Evolutionary conservation across 2,329 filamentous ascomycete species (phyloP).

Genomic region (Graphilbum fragrans): DNA sequence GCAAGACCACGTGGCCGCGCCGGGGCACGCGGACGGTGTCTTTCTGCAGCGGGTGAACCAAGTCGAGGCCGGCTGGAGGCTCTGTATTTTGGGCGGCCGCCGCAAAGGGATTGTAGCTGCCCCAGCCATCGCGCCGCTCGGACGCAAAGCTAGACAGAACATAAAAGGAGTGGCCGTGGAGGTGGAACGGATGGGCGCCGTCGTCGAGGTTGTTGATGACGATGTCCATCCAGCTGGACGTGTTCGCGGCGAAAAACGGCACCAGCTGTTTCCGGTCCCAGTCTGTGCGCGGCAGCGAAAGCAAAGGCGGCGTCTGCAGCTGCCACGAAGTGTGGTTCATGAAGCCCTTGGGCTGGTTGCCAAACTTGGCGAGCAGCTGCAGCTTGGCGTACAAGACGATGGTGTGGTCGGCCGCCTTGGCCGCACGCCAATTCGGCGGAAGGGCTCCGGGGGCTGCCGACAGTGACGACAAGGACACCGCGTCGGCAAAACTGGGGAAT

Average conservation of each 20-base stretch:
- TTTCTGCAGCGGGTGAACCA: conserved; percentile 8
- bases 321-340: conserved; percentile 11
- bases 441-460: no score
- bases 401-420: background rate
- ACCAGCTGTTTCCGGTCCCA: no score
- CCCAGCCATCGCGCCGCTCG: no score
- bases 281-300: conserved; percentile 1
- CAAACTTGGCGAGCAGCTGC: conserved; percentile 5
- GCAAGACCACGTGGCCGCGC: conserved; percentile 7
- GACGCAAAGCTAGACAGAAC: no score
- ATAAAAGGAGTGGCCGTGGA: conserved; percentile 7
- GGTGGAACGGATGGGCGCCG: conserved; percentile 5
- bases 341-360: conserved; percentile 8
- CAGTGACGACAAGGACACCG: no score
- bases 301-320: conserved; percentile 3
- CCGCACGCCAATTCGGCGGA: no score
- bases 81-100: background rate
- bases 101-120: conserved; percentile 10
- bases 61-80: conserved; percentile 4
- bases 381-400: conserved; percentile 8
- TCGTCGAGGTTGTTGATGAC: conserved; percentile 31
- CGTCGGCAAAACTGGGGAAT: no score
- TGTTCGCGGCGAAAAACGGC: no score
- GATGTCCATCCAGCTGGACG: conserved; percentile 46
- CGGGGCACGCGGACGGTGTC: conserved; percentile 11